Conservation (phyloP, 352 stramenopile species). For the Halophytophthora polymorphica region DNA sequence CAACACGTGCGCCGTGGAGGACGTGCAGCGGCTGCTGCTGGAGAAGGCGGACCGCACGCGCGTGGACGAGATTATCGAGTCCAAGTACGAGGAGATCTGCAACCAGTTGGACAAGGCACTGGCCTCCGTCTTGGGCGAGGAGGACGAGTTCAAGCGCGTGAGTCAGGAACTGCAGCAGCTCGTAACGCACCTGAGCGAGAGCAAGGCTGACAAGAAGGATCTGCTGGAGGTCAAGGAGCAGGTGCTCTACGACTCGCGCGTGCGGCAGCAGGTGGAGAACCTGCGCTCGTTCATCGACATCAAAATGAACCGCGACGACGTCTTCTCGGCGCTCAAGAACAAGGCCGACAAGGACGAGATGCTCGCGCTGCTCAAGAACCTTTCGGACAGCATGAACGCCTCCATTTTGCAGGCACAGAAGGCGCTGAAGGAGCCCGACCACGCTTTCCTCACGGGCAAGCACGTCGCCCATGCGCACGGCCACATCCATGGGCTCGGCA, state of each 20-base stretch:
- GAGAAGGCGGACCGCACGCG: constrained; percentile 79
- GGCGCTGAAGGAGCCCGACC: constrained; percentile 59
- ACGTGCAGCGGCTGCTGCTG: constrained; percentile 74
- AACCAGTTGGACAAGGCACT: constrained; percentile 89
- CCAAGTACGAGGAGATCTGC: constrained; percentile 91
- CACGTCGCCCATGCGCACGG: constrained; percentile 47
- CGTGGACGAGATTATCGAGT: constrained; percentile 87
- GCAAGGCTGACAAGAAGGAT: constrained; percentile 83
- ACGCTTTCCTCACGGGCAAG: constrained; percentile 74
- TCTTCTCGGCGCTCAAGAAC: constrained; percentile 78
- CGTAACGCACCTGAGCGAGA: constrained; percentile 75
- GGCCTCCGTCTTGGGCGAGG: constrained; percentile 78
- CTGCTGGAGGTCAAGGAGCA: constrained; percentile 85
- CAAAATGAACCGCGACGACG: constrained; percentile 88
- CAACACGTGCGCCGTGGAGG: constrained; percentile 81
- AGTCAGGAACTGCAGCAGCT: constrained; percentile 82
- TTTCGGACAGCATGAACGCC: constrained; percentile 84
- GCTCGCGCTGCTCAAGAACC: constrained; percentile 63
- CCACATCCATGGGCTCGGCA: constrained; percentile 33
- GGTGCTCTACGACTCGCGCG: constrained; percentile 83
- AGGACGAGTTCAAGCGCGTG: constrained; percentile 87
- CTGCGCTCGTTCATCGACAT: constrained; percentile 83
- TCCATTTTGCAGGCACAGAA: constrained; percentile 70
- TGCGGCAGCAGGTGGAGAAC: constrained; percentile 85
- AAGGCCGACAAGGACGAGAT: constrained; percentile 88